Percentiles rank a stretch among this genome's conserved stretches.
These are phyloP conservation scores for Vigna reflexopilosa DNA, from an alignment of 306 rosid species.

Conservation along the genomic window DNA sequence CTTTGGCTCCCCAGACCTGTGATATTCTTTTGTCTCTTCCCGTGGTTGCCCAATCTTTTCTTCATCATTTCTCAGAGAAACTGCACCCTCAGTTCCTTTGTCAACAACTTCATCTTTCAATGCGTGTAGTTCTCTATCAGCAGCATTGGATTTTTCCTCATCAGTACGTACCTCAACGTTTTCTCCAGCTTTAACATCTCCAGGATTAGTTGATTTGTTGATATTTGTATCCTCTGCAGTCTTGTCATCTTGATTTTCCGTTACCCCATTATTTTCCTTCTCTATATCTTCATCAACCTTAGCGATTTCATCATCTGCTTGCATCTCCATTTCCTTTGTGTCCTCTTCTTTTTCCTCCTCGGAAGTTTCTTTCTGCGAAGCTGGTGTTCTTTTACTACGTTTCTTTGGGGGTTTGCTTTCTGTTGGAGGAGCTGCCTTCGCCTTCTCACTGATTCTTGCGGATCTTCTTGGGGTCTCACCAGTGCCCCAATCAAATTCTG, in stretches of 20 bases:
- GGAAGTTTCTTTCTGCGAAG: constrained; percentile 61
- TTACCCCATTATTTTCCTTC: constrained; percentile 55
- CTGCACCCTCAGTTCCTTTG: constrained; percentile 61
- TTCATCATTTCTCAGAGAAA: constrained; percentile 50
- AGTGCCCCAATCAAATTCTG: constrained; percentile 95
- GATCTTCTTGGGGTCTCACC: constrained; percentile 99
- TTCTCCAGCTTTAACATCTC: constrained; percentile 23
- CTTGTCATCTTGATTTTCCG: constrained; percentile 58
- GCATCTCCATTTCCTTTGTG: constrained; percentile 52
- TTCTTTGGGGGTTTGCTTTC: constrained; percentile 75
- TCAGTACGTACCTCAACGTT: constrained; percentile 11
- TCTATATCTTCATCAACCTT: constrained; percentile 53
- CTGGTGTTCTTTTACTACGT: constrained; percentile 65
- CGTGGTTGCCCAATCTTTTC: constrained; percentile 55
- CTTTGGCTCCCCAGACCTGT: constrained; percentile 17
- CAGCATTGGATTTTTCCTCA: constrained; percentile 53
- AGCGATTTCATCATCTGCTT: constrained; percentile 57
- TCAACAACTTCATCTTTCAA: constrained; percentile 42
- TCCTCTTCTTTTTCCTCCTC: constrained; percentile 55
- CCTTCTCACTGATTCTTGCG: constrained; percentile 90
- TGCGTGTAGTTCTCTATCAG: constrained; percentile 50
- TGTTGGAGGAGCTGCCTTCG: constrained; percentile 59
- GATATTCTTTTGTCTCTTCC: constrained; percentile 52
- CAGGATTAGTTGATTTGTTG: constrained; percentile 49
- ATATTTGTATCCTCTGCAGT: constrained; percentile 52